Percentiles rank a stretch among this genome's conserved stretches.
phyloP scores from a whole-genome alignment of 148 eudicot species.

The Pouteria glomerata region DNA sequence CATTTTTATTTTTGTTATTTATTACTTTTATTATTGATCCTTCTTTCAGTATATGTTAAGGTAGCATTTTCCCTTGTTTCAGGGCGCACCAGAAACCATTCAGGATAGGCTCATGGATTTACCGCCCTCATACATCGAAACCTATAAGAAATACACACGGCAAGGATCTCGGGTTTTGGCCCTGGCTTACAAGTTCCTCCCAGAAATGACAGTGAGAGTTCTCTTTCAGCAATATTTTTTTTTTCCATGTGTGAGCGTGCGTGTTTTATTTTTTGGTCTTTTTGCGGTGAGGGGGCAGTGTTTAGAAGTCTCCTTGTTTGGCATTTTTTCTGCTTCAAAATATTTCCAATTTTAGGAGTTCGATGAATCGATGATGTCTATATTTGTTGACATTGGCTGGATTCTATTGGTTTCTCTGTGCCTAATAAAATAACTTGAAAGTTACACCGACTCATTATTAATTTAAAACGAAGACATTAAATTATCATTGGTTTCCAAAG shows the following conservation, averaged over 20 bases:
- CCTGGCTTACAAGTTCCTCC: constrained; percentile 82
- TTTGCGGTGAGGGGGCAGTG: too few relatives aligned
- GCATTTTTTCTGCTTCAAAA: background rate
- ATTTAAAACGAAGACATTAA: too few relatives aligned
- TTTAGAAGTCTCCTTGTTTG: background rate
- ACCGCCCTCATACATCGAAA: constrained; percentile 66
- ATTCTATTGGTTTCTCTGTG: background rate
- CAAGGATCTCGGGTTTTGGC: constrained; percentile 99
- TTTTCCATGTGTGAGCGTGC: too few relatives aligned
- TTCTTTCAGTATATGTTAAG: background rate
- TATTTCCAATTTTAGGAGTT: too few relatives aligned
- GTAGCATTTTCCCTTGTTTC: constrained; percentile 9
- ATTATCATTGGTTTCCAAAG: too few relatives aligned
- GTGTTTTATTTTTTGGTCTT: too few relatives aligned
- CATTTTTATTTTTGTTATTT: background rate
- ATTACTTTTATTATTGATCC: background rate
- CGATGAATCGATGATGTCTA: background rate
- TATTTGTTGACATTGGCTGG: background rate
- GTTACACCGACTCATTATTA: background rate
- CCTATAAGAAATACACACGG: constrained; percentile 90
- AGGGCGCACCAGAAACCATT: constrained; percentile 99
- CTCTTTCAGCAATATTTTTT: too few relatives aligned
- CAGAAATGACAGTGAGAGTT: constrained; percentile 84
- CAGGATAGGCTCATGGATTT: constrained; percentile 73
- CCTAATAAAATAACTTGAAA: background rate